Conservation (phyloP, 176 grass and related monocot genomes). For the Secale cereale region DNA sequence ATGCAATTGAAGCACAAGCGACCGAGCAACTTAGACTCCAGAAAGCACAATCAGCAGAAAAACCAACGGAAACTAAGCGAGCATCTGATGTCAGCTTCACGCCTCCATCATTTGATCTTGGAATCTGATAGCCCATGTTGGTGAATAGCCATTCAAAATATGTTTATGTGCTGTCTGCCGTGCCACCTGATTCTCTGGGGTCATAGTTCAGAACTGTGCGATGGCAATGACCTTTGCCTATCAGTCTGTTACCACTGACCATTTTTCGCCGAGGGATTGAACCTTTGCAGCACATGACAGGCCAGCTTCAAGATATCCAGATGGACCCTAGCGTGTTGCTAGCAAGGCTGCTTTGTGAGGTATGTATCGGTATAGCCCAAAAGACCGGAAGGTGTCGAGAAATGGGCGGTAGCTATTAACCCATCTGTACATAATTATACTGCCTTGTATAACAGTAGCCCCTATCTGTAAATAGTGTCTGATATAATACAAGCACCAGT, state of each 20-base stretch:
- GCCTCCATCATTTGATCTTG: conserved; percentile 54
- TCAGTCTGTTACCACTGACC: not conserved
- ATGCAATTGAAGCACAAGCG: conserved; percentile 80
- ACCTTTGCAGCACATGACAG: not conserved
- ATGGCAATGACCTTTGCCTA: not conserved
- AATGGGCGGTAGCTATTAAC: not conserved
- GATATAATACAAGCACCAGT: not conserved
- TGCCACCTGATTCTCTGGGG: not conserved
- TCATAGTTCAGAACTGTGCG: not conserved
- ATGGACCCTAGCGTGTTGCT: not conserved
- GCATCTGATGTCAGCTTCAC: conserved; percentile 29
- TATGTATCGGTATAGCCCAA: not conserved
- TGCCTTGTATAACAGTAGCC: not conserved
- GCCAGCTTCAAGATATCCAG: not conserved
- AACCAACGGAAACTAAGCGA: conserved; percentile 25
- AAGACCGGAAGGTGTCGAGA: not conserved
- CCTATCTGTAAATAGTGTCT: conserved; percentile 28
- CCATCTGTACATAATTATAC: not conserved
- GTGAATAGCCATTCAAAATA: conserved; percentile 17
- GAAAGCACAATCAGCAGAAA: conserved; percentile 24
- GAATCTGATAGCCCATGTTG: conserved; percentile 23
- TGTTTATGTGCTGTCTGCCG: conserved; percentile 17
- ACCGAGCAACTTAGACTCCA: conserved; percentile 44
- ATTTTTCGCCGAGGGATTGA: not conserved
- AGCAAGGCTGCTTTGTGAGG: not conserved